Base-by-base conservation (phyloP, 1,284 basidiomycete species). In the Meira miltonrushii region DNA sequence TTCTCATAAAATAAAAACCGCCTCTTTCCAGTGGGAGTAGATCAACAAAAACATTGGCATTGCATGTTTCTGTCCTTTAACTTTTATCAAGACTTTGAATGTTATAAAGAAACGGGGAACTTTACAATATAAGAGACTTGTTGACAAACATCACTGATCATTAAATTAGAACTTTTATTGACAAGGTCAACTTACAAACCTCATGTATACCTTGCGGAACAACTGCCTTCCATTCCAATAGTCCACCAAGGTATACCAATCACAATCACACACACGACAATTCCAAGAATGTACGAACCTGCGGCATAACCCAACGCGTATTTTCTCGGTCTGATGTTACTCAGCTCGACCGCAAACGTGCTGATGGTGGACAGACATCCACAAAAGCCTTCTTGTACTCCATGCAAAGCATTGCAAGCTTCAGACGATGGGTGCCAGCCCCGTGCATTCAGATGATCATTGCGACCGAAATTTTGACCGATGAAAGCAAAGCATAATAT, bases 281-380 rank as follows among this genome's bases (percentile, higher is more conserved):
- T 46, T 1, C 71, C 72, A 1, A 57, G 46, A 1, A 56, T 39
- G 65, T 67, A 77, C 33, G 64, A 66, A 19, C 65, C 55, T 23
- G 68, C 58, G 3, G 69, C 64, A 54, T 75, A 74, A 19, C 63
- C 49, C 23, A 77, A 61, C 13, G 75, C 72, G 9, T 39, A 61
- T n/a, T 66, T 53, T 17, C 51, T 44, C 3, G 67, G 67, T 47
- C 80, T 81, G 55, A 95, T 79, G 2, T 84, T 83, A 7, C 82
- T 79, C 38, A 90, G 79, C 77, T 99, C 95, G 2, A 87, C 86
- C 1, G 86, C 88, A 76, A 97, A 94, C 11, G 93, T 98, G 79
- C 89, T 92, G 62, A 99, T 84, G 0, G 95, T 99, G 3, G 88
- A 93, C 66, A 98, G 81, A 79, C 91, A 92, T 8, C 93, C 95